phyloP scores from a whole-genome alignment of 2,329 filamentous ascomycete species.

The Fusarium sacchari region DNA sequence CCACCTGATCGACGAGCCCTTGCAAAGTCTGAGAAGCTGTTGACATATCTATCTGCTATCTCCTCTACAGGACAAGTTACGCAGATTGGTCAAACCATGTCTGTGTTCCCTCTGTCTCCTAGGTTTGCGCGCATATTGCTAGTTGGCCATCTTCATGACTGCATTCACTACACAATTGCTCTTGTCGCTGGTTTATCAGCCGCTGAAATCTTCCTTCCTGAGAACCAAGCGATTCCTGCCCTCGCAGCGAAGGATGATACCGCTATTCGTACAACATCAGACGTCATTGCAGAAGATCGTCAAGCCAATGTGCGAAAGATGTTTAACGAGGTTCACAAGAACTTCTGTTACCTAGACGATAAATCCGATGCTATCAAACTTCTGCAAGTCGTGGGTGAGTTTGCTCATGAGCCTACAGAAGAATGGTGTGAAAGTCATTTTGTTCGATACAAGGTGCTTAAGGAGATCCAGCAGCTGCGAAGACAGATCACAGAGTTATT shows the following conservation, averaged over 20 bases:
- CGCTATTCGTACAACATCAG: conserved; percentile 69
- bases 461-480: conserved; percentile 85
- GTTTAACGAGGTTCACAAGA: conserved; percentile 77
- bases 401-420: conserved; percentile 77
- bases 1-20: conserved; percentile 82
- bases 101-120: conserved; percentile 88
- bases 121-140: conserved; percentile 93
- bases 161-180: conserved; percentile 86
- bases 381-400: conserved; percentile 87
- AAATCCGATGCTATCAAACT: conserved; percentile 90
- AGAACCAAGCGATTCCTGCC: conserved; percentile 77
- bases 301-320: conserved; percentile 70
- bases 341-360: conserved; percentile 84
- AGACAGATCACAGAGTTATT: conserved; percentile 85
- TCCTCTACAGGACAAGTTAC: conserved; percentile 79
- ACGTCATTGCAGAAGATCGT: conserved; percentile 76
- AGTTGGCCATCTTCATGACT: conserved; percentile 83
- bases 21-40: conserved; percentile 83
- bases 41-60: conserved; percentile 87
- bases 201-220: conserved; percentile 85
- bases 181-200: conserved; percentile 90
- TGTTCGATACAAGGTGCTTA: conserved; percentile 85
- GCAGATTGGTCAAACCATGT: conserved; percentile 80
- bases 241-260: conserved; percentile 58
- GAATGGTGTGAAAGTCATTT: conserved; percentile 85